Base-by-base conservation (phyloP, 2,329 filamentous ascomycete genomes). In the Fusarium sp. region DNA sequence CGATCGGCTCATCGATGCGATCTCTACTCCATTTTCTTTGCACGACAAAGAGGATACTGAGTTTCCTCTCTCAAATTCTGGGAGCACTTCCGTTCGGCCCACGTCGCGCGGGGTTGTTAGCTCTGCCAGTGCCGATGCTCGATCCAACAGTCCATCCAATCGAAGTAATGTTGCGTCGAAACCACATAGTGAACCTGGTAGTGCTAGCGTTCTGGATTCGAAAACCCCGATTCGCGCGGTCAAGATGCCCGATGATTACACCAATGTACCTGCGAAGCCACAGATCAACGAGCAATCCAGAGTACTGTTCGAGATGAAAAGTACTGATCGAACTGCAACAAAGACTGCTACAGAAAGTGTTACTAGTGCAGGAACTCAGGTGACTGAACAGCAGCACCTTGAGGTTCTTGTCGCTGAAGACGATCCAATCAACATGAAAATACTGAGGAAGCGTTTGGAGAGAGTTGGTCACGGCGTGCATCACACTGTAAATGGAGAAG, bases 361-460 rank as follows among this genome's bases (percentile, higher is more conserved):
- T 5, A 67, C 70, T 4, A 76, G 72, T 11, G 63, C 43, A 33
- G 62, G 63, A 13, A 71, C 70, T 10, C 62, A 66, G 15, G 39
- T 53, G 6, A 68, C 69, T 4, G 65, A 75, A 5, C 53, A 67
- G 14, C 61, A 40, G 11, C 56, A 53, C 37, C 81, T 93, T 67
- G 83, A 85, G 19, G 88, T 96, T 4, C 82, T 97, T 22, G 88
- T 97, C 35, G 94, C 94, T 0, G 94, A 97, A 74, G 94, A 97
- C 70, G 93, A 97, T 71, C 92, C 93, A 0, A 89, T 96, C 70
- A 97, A 97, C 71, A 92, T 92, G 78, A 91, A 89, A 61, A 92
- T 97, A 41, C 81, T 97, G 40, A 87, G 88, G 72, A 96, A 96
- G 73, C 83, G 94, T 14, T 78, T 97, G 4, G 91, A 96, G 74